Conservation (phyloP, 495 filamentous ascomycete species). For the Aspergillus egyptiacus region DNA sequence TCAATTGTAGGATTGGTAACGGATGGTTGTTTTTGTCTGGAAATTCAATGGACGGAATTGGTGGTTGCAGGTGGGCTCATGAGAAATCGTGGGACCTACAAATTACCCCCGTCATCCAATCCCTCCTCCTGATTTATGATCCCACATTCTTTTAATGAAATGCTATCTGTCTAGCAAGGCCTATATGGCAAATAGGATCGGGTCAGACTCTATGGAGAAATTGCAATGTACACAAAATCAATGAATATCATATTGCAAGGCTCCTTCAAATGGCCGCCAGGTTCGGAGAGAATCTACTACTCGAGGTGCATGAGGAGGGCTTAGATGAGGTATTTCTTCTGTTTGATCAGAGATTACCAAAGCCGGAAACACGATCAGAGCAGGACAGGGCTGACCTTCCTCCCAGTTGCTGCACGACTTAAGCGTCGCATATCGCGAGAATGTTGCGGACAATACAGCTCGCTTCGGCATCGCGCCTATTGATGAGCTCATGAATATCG, state of each 20-base stretch:
- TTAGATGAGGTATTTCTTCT: slow-evolving; percentile 54
- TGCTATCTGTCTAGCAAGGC: too few species aligned
- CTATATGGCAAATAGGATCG: too few species aligned
- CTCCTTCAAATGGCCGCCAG: slow-evolving; percentile 30
- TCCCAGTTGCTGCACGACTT: slow-evolving; percentile 45
- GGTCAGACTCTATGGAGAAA: background rate
- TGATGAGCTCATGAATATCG: slow-evolving; percentile 45
- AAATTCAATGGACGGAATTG: too few species aligned
- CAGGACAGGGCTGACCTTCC: slow-evolving; percentile 1
- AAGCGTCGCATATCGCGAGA: slow-evolving; percentile 21
- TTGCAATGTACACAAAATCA: background rate
- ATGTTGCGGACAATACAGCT: background rate
- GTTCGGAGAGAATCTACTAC: slow-evolving; percentile 57
- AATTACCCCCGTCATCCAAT: too few species aligned
- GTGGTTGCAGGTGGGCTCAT: too few species aligned
- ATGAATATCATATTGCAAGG: slow-evolving; percentile 10
- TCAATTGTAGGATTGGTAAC: too few species aligned
- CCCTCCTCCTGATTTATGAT: too few species aligned
- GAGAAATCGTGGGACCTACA: too few species aligned
- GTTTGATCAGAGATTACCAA: background rate
- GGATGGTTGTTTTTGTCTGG: too few species aligned
- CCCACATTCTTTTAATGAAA: too few species aligned
- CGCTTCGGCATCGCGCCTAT: slow-evolving; percentile 39
- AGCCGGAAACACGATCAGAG: background rate
- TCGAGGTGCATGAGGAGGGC: slow-evolving; percentile 56